Evolutionary conservation across 2,329 filamentous ascomycete species (phyloP).

Genomic region (Exophiala sp.): DNA sequence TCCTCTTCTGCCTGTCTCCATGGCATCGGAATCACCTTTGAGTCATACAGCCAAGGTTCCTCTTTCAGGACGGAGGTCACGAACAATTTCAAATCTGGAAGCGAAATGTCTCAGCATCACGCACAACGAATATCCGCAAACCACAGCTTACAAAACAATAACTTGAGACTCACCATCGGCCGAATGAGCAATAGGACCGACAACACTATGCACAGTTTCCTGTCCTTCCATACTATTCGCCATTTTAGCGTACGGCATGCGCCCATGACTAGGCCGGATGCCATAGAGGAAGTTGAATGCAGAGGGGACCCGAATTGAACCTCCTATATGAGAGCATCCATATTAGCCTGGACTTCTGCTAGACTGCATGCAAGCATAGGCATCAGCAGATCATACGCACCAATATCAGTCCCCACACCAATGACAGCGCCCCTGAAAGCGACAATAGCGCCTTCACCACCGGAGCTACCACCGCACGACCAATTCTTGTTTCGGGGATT

Average conservation of each 20-base stretch:
- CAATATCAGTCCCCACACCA: constrained; percentile 61
- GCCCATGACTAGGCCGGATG: constrained; percentile 48
- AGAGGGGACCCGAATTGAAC: constrained; percentile 52
- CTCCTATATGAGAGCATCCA: constrained; percentile 32
- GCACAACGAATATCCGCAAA: too few species aligned
- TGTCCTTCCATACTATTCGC: constrained; percentile 60
- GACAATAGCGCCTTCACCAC: constrained; percentile 61
- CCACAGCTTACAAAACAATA: background rate
- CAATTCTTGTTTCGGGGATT: constrained; percentile 59
- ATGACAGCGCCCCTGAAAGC: constrained; percentile 53
- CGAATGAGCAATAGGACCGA: constrained; percentile 57
- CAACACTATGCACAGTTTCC: constrained; percentile 54
- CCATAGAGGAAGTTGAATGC: constrained; percentile 54
- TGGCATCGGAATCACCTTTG: constrained; percentile 57
- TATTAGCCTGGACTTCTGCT: background rate
- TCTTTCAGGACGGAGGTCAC: constrained; percentile 52
- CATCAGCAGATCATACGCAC: too few species aligned
- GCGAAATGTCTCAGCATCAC: constrained; percentile 31
- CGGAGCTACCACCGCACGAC: constrained; percentile 55
- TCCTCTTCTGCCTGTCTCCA: constrained; percentile 49
- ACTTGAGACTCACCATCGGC: constrained; percentile 36
- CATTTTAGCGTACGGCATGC: constrained; percentile 51
- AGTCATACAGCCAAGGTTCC: constrained; percentile 61
- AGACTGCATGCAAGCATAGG: too few species aligned
- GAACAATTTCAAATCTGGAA: constrained; percentile 39